phyloP scores from a whole-genome alignment of 202 grass and related monocot genomes.

The Panicum hallii region DNA sequence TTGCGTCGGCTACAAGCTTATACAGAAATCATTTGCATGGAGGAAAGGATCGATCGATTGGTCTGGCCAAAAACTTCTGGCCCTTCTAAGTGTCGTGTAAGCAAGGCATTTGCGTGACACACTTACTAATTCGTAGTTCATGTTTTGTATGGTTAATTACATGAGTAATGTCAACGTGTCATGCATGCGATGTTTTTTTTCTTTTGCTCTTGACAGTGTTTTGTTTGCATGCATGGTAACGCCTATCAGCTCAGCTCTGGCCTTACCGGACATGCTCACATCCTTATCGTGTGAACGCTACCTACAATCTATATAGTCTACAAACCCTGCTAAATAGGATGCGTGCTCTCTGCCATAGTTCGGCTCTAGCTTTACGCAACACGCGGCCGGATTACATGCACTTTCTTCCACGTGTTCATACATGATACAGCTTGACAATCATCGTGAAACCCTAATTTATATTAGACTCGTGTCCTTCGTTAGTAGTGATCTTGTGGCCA shows the following conservation, averaged over 20 bases:
- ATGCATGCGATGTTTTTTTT: not conserved
- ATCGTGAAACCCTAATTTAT: not conserved
- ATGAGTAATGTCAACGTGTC: not conserved
- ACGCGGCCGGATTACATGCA: conserved; percentile 12
- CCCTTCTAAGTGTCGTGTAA: not conserved
- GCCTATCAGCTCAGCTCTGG: not conserved
- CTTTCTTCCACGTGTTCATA: conserved; percentile 36
- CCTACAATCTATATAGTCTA: not conserved
- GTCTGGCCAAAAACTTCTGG: not conserved
- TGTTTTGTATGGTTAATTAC: not conserved
- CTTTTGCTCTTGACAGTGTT: not conserved
- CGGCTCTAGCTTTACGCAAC: conserved; percentile 1
- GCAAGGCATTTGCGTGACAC: not conserved
- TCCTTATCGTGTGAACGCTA: conserved; percentile 34
- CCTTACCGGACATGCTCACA: not conserved
- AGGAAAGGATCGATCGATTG: not conserved
- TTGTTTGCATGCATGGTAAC: not conserved
- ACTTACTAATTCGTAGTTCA: not conserved
- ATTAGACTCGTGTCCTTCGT: not conserved
- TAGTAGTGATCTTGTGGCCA: not conserved
- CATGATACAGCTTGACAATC: conserved; percentile 18
- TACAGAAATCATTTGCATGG: conserved; percentile 13
- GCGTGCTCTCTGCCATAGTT: not conserved
- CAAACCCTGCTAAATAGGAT: not conserved
- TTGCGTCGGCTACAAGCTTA: conserved; percentile 50